These are phyloP conservation scores for Millerozyma acaciae DNA, from an alignment of 805 yeast genomes.

Conservation along the genomic window DNA sequence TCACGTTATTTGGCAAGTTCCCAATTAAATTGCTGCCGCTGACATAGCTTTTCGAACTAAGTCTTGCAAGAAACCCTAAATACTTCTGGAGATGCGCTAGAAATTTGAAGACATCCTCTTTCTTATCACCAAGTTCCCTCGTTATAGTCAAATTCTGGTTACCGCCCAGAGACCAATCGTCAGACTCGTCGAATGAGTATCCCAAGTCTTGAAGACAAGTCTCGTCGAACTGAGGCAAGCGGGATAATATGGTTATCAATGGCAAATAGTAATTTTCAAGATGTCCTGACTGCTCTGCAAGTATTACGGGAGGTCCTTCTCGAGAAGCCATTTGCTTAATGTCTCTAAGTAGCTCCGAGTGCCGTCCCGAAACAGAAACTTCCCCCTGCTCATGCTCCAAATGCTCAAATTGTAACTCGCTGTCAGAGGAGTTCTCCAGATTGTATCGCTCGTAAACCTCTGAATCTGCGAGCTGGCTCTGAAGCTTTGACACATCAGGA, in stretches of 20 bases:
- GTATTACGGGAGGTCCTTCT: slow-evolving; percentile 15
- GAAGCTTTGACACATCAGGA: slow-evolving; percentile 20
- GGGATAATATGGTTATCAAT: slow-evolving; percentile 23
- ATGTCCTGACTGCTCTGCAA: slow-evolving; percentile 11
- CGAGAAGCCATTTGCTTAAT: slow-evolving; percentile 1
- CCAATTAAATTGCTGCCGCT: slow-evolving; percentile 15
- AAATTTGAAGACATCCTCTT: slow-evolving; percentile 8
- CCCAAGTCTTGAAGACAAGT: slow-evolving; percentile 10
- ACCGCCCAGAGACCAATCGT: slow-evolving; percentile 11
- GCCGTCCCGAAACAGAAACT: neutral
- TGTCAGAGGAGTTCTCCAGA: slow-evolving; percentile 1
- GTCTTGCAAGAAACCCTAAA: slow-evolving; percentile 16
- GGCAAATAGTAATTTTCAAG: slow-evolving; percentile 28
- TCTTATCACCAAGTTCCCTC: slow-evolving; percentile 2
- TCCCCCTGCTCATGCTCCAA: neutral
- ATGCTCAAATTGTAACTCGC: slow-evolving; percentile 1
- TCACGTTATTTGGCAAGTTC: slow-evolving; percentile 17
- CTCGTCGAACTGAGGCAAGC: slow-evolving; percentile 17
- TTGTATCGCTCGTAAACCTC: neutral
- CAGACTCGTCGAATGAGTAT: slow-evolving; percentile 13
- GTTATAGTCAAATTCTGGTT: slow-evolving; percentile 6
- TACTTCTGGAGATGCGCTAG: slow-evolving; percentile 21
- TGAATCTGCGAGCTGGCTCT: neutral
- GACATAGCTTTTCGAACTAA: slow-evolving; percentile 19
- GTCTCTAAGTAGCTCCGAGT: neutral